These are phyloP conservation scores for Ascomycota sp. DNA, from an alignment of 2,329 filamentous ascomycete genomes.

Conservation along the genomic window DNA sequence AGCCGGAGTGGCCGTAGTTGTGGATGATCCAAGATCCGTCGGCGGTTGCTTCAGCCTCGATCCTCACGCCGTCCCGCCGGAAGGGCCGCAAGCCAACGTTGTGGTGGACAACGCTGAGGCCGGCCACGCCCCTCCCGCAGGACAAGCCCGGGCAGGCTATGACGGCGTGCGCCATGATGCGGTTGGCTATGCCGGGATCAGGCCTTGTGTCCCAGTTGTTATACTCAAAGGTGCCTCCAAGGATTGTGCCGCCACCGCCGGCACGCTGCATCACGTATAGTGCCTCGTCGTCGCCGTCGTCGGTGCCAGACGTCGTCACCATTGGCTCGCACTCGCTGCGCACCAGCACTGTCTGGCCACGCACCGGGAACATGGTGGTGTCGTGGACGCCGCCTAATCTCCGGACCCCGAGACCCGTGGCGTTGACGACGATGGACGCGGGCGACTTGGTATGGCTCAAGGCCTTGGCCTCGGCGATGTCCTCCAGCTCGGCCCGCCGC, in stretches of 20 bases:
- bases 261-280: constrained; percentile 72
- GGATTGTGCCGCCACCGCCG: constrained; percentile 57
- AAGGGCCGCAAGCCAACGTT: constrained; percentile 65
- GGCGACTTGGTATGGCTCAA: constrained; percentile 28
- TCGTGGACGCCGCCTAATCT: constrained; percentile 71
- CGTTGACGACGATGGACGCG: constrained; percentile 64
- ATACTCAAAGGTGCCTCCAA: constrained; percentile 72
- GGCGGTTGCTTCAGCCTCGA: constrained; percentile 37
- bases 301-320: constrained; percentile 48
- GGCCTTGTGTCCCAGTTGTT: constrained; percentile 60
- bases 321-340: constrained; percentile 57
- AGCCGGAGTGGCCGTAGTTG: constrained; percentile 62
- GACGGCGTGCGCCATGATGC: constrained; percentile 68
- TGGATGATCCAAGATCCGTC: constrained; percentile 50
- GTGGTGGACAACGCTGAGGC: constrained; percentile 57
- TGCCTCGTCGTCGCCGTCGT: constrained; percentile 52
- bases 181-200: constrained; percentile 57
- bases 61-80: constrained; percentile 49
- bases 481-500: constrained; percentile 39
- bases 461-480: constrained; percentile 47
- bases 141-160: constrained; percentile 44
- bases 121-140: constrained; percentile 46
- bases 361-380: constrained; percentile 46
- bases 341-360: constrained; percentile 71
- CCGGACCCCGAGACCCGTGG: constrained; percentile 57